Evolutionary conservation across 371 early-diverging fungal genomes (phyloP), one percentile per base, ranked within the genome.

Genomic region (Batrachochytrium dendrobatidis): DNA sequence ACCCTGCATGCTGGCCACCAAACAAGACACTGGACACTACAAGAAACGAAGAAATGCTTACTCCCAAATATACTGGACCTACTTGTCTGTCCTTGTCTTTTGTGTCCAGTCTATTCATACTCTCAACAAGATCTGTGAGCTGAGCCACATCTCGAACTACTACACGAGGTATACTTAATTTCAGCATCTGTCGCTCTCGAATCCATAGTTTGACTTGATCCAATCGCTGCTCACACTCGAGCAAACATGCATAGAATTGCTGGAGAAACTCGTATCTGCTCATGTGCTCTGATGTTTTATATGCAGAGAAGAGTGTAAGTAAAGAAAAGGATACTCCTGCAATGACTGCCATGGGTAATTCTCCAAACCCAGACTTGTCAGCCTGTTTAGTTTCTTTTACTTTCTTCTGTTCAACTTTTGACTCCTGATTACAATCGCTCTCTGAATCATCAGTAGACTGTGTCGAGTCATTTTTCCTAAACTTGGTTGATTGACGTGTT

Each of bases 231-330:
- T 45, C 46, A 26, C 3, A 3, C 46, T 45, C 46, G 46, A 7
- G 5, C 46, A 45, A 5, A 26, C 46, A 45, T 26, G 46, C 46
- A 20, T 3, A 3, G 5, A 45, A 26, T 26, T 12, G 46, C 5
- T 26, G 5, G 7, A 45, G 3, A 12, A 45, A 45, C 6, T 12
- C 46, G 46, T 5, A 20, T 5, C 12, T 3, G 46, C 46, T 26
- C 46, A 45, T 45, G 46, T 45, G 46, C 46, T 45, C 46, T 5
- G 46, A 45, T 26, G 46, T 26, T 26, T 45, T 45, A 26, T 45
- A 45, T 26, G 12, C 46, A 5, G 46, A 3, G 3, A 12, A 3
- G 6, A 45, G 46, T 26, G 46, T 12, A 3, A 45, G 12, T 5
- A 12, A 20, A 12, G 39, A 39, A 15, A 39, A 39, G 24, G 46